Conservation (phyloP, 495 filamentous ascomycete species). For the Neurospora tetrasperma region DNA sequence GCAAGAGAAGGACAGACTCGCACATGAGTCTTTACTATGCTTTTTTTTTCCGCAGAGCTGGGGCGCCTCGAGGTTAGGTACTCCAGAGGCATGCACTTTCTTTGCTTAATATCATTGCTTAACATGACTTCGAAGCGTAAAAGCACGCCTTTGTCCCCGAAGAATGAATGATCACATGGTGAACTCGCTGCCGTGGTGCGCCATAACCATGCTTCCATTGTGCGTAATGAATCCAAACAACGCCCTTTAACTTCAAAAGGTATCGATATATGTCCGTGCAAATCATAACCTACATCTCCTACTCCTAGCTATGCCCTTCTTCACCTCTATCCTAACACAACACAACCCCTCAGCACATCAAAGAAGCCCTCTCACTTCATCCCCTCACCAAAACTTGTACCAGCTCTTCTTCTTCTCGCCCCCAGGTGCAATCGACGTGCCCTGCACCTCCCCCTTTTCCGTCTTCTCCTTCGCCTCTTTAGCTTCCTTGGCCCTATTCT, state of each 20-base stretch:
- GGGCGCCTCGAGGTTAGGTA: not conserved
- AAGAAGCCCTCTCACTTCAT: not conserved
- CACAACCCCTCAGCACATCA: not conserved
- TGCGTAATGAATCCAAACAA: not conserved
- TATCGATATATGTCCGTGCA: not conserved
- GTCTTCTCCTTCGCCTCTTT: constrained; percentile 27
- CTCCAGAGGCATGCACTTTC: not conserved
- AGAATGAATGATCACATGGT: not conserved
- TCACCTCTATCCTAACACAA: too few species aligned
- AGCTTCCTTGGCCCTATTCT: constrained; percentile 39
- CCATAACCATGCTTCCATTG: not conserved
- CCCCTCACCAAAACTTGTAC: constrained; percentile 44
- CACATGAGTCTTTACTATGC: not conserved
- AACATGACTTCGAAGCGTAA: not conserved
- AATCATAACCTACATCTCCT: not conserved
- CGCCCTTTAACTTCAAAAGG: not conserved
- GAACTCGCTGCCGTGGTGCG: not conserved
- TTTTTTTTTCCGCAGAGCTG: not conserved
- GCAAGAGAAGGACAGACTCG: not conserved
- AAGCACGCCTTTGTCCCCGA: not conserved
- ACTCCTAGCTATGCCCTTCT: not conserved
- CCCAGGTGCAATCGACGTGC: not conserved
- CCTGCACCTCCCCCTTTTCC: constrained; percentile 30
- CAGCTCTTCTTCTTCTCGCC: constrained; percentile 24
- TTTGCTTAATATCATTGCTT: not conserved